These are phyloP conservation scores for Tricladium varicosporioides DNA, from an alignment of 2,329 filamentous ascomycete species.

Conservation along the genomic window DNA sequence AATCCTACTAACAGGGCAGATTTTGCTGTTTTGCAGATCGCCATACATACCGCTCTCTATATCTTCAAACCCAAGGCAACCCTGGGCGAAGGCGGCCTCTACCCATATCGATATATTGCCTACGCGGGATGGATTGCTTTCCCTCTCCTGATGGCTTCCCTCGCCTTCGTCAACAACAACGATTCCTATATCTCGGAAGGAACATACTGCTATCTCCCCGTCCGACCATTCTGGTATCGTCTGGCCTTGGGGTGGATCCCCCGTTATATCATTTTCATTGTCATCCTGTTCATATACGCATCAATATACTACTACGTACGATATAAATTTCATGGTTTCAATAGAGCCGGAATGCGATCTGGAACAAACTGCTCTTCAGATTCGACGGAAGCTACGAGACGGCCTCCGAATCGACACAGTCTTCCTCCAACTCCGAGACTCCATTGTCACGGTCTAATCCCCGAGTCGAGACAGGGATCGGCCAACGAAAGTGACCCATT, in stretches of 20 bases:
- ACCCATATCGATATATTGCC: constrained; percentile 61
- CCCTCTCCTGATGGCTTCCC: constrained; percentile 56
- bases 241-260: constrained; percentile 71
- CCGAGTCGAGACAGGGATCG: constrained; percentile 19
- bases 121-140: constrained; percentile 56
- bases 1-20: constrained; percentile 42
- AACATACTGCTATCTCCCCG: constrained; percentile 68
- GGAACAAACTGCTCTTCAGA: constrained; percentile 11
- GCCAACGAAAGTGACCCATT: constrained; percentile 8
- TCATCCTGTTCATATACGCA: constrained; percentile 63
- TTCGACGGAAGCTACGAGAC: constrained; percentile 7
- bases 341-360: constrained; percentile 14
- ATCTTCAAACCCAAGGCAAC: constrained; percentile 57
- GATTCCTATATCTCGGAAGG: constrained; percentile 60
- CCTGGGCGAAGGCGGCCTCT: constrained; percentile 61
- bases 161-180: constrained; percentile 59
- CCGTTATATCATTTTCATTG: constrained; percentile 64
- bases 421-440: constrained; percentile 27
- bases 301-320: constrained; percentile 69
- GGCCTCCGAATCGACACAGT: constrained; percentile 10
- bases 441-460: constrained; percentile 28
- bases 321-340: constrained; percentile 33
- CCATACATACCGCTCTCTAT: constrained; percentile 69
- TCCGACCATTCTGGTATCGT: constrained; percentile 66
- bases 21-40: constrained; percentile 69